A percentile compares a stretch with the other conserved stretches of the same genome.
Evolutionary conservation across 2,329 filamentous ascomycete genomes (phyloP).

Genomic region (Venturia asperata): DNA sequence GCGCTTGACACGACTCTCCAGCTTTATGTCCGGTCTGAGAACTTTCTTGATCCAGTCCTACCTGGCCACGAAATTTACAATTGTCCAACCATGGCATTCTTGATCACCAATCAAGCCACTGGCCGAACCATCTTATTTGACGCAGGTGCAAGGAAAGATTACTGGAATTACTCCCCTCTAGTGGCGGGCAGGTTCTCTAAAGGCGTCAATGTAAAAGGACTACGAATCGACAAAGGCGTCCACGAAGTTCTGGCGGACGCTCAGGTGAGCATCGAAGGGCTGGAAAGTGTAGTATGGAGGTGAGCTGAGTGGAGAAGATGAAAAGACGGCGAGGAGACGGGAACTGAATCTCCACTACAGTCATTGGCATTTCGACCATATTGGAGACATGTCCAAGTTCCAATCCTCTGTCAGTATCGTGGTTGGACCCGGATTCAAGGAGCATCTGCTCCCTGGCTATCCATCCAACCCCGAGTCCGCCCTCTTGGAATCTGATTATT

Average conservation of each 20-base stretch:
- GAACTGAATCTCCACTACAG: neutral
- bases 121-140: constrained; percentile 41
- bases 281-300: constrained; percentile 13
- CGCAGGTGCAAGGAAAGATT: constrained; percentile 42
- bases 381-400: constrained; percentile 45
- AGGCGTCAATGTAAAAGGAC: constrained; percentile 27
- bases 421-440: too few species aligned
- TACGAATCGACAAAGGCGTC: constrained; percentile 40
- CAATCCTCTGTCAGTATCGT: too few species aligned
- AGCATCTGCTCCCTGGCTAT: too few species aligned
- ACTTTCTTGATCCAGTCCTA: constrained; percentile 36
- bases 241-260: constrained; percentile 33
- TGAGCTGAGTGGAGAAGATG: constrained; percentile 21
- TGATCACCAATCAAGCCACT: constrained; percentile 40
- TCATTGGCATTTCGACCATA: constrained; percentile 44
- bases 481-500: too few species aligned
- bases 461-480: too few species aligned
- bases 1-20: constrained; percentile 11
- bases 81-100: constrained; percentile 41
- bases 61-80: constrained; percentile 32
- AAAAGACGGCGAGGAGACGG: constrained; percentile 26
- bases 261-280: constrained; percentile 25
- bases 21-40: constrained; percentile 11
- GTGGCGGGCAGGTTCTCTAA: constrained; percentile 29
- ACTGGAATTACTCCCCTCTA: constrained; percentile 33